These are phyloP conservation scores for Dentiscutata heterogama DNA, from an alignment of 371 early-diverging fungal genomes.

Conservation along the genomic window DNA sequence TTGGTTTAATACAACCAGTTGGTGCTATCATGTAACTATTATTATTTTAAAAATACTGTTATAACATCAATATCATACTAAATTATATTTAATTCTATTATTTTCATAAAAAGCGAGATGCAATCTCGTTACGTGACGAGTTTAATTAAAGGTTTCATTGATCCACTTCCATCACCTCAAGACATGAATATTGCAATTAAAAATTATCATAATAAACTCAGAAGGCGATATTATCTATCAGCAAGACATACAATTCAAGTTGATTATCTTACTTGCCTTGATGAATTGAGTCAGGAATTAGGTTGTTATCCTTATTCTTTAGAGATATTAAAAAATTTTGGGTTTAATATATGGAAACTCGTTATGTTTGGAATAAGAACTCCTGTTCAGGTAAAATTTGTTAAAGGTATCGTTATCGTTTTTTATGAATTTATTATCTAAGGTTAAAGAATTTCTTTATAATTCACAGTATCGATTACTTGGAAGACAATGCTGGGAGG, in stretches of 20 bases:
- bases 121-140: constrained; percentile 41
- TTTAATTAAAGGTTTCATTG: constrained; percentile 10
- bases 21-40: background rate
- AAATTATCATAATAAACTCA: background rate
- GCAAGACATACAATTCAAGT: constrained; percentile 42
- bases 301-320: constrained; percentile 17
- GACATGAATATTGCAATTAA: constrained; percentile 17
- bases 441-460: too few relatives aligned
- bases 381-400: constrained; percentile 15
- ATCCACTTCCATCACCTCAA: background rate
- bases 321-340: constrained; percentile 10
- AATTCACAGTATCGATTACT: constrained; percentile 38
- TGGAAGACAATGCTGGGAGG: constrained; percentile 32
- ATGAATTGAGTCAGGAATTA: constrained; percentile 28
- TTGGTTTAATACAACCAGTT: constrained; percentile 58
- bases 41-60: background rate
- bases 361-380: constrained; percentile 24
- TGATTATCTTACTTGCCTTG: background rate
- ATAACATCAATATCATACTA: background rate
- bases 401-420: too few relatives aligned
- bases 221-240: constrained; percentile 1
- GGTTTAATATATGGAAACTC: background rate
- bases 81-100: background rate
- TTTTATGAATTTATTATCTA: background rate
- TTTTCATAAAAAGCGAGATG: constrained; percentile 23